phyloP scores from a whole-genome alignment of 495 filamentous ascomycete genomes.

The Annulohypoxylon nitens region DNA sequence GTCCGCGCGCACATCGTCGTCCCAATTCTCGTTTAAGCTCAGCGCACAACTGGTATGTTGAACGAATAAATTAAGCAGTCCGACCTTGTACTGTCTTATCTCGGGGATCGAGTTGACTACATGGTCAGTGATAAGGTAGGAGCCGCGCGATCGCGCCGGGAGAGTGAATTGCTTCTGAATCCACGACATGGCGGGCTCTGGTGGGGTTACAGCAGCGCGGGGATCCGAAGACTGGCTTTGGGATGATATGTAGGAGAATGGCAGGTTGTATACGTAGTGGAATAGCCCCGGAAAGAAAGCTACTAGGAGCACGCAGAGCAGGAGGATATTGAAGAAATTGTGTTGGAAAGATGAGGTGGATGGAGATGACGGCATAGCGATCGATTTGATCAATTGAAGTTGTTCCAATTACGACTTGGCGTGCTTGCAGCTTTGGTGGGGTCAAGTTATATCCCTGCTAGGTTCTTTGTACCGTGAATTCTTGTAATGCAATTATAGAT shows the following conservation, averaged over 20 bases:
- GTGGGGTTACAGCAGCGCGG: constrained; percentile 32
- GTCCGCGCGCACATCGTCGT: constrained; percentile 70
- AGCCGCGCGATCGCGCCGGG: constrained; percentile 78
- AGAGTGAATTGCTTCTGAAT: constrained; percentile 84
- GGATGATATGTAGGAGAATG: constrained; percentile 54
- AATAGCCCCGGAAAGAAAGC: constrained; percentile 69
- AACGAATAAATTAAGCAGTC: constrained; percentile 88
- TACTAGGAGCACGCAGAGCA: constrained; percentile 64
- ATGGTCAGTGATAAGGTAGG: constrained; percentile 87
- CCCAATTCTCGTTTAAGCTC: constrained; percentile 93
- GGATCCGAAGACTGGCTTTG: constrained; percentile 38
- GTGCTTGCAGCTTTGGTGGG: constrained; percentile 42
- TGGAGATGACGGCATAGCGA: constrained; percentile 50
- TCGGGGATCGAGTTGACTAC: constrained; percentile 78
- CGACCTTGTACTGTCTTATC: constrained; percentile 82
- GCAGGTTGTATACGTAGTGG: constrained; percentile 61
- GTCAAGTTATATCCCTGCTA: constrained; percentile 7
- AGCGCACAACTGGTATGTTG: constrained; percentile 92
- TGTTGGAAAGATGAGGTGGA: constrained; percentile 39
- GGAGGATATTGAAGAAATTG: constrained; percentile 57
- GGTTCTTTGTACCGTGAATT: not conserved
- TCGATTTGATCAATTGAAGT: constrained; percentile 13
- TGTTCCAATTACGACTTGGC: not conserved
- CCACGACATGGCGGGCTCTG: constrained; percentile 72
- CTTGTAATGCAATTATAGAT: constrained; percentile 26